These are phyloP conservation scores for Leccinum disarticulatum DNA, from an alignment of 768 basidiomycete genomes.

Conservation along the genomic window DNA sequence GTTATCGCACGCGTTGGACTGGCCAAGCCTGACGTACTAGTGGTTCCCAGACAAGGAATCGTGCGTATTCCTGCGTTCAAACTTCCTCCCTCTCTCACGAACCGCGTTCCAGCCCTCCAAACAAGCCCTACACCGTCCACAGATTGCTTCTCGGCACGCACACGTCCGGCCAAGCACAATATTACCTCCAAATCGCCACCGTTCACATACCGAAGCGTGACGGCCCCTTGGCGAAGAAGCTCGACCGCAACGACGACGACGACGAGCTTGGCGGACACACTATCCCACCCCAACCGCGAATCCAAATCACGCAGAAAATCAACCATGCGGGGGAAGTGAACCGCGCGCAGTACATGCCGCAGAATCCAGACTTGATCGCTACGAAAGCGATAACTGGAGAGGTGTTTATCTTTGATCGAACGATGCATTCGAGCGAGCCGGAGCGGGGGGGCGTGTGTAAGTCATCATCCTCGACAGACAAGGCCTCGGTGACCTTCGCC, in stretches of 20 bases:
- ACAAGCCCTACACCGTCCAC: constrained; percentile 94
- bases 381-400: constrained; percentile 92
- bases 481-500: too few relatives aligned
- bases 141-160: constrained; percentile 95
- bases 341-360: constrained; percentile 97
- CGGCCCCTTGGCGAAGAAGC: constrained; percentile 66
- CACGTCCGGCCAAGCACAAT: constrained; percentile 91
- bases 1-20: constrained; percentile 96
- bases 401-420: constrained; percentile 93
- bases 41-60: constrained; percentile 98
- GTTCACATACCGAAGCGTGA: constrained; percentile 89
- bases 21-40: constrained; percentile 97
- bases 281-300: constrained; percentile 78
- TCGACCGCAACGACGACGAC: constrained; percentile 80
- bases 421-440: constrained; percentile 94
- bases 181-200: constrained; percentile 94
- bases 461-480: background rate
- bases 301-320: constrained; percentile 90
- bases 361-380: constrained; percentile 95
- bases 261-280: constrained; percentile 95
- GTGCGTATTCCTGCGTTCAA: constrained; percentile 47
- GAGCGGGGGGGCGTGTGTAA: constrained; percentile 80
- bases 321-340: constrained; percentile 97
- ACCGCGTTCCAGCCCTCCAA: constrained; percentile 59
- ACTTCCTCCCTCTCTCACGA: background rate